phyloP scores from a whole-genome alignment of 2,329 filamentous ascomycete species.

The Dactylonectria macrodidyma region DNA sequence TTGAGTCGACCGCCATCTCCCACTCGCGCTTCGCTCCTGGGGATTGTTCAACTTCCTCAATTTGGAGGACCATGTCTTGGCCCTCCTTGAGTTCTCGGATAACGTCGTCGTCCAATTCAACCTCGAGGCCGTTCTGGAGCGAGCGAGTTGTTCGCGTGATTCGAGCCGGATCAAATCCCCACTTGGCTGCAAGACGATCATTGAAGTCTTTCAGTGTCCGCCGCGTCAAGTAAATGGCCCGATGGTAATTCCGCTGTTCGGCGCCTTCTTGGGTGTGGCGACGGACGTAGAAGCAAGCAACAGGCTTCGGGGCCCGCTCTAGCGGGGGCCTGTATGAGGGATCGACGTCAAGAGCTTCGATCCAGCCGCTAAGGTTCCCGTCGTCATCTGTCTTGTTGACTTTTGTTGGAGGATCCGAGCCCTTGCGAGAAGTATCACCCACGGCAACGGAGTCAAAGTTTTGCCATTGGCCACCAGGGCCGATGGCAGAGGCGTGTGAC shows the following conservation, averaged over 20 bases:
- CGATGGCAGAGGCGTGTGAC: constrained; percentile 66
- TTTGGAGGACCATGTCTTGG: constrained; percentile 89
- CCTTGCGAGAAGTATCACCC: constrained; percentile 62
- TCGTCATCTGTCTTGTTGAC: constrained; percentile 70
- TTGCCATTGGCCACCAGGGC: constrained; percentile 66
- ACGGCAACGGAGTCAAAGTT: constrained; percentile 69
- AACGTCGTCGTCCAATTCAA: constrained; percentile 93
- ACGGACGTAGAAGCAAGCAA: constrained; percentile 91
- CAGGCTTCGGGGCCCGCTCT: constrained; percentile 78
- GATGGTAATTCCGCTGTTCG: constrained; percentile 77
- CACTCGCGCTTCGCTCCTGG: constrained; percentile 67
- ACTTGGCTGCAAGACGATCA: constrained; percentile 81
- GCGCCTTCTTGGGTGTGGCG: constrained; percentile 65
- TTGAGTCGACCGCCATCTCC: constrained; percentile 72
- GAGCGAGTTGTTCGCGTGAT: constrained; percentile 81
- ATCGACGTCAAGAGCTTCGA: constrained; percentile 94
- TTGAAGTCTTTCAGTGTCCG: constrained; percentile 84
- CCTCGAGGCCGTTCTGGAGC: constrained; percentile 81
- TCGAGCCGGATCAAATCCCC: constrained; percentile 80
- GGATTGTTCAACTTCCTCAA: constrained; percentile 61
- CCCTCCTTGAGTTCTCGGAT: constrained; percentile 88
- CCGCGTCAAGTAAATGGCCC: constrained; percentile 87
- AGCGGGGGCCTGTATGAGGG: constrained; percentile 84
- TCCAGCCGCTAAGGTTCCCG: constrained; percentile 83
- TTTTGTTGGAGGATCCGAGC: constrained; percentile 68